These are phyloP conservation scores for Phytophthora colocasiae DNA, from an alignment of 352 stramenopile species.

Conservation along the genomic window DNA sequence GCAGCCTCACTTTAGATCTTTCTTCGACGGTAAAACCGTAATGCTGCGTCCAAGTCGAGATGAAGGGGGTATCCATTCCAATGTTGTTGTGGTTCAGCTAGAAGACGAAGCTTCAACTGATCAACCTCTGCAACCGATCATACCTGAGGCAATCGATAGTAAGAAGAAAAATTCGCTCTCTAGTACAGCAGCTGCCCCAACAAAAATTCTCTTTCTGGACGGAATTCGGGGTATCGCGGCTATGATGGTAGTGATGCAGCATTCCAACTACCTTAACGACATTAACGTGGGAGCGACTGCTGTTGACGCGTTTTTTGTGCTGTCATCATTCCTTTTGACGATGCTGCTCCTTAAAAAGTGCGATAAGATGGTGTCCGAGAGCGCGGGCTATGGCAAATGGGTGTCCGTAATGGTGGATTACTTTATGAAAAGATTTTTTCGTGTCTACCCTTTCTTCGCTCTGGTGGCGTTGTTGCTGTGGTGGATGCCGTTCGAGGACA, in stretches of 20 bases:
- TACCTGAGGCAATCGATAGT: not conserved
- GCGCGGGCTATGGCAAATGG: slow-evolving; percentile 19
- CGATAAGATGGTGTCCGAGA: slow-evolving; percentile 28
- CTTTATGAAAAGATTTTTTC: slow-evolving; percentile 56
- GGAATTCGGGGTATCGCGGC: slow-evolving; percentile 44
- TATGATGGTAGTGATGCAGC: slow-evolving; percentile 34
- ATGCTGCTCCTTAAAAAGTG: slow-evolving; percentile 47
- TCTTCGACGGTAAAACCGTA: too few species aligned
- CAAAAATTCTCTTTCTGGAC: slow-evolving; percentile 39
- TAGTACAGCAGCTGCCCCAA: not conserved
- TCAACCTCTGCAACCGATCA: too few species aligned
- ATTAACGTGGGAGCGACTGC: slow-evolving; percentile 33
- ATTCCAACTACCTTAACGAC: slow-evolving; percentile 33
- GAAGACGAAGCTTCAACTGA: too few species aligned
- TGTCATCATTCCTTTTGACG: slow-evolving; percentile 50
- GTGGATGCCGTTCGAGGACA: slow-evolving; percentile 21
- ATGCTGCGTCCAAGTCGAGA: too few species aligned
- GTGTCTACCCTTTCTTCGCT: slow-evolving; percentile 59
- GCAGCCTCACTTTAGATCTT: too few species aligned
- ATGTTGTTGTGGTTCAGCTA: too few species aligned
- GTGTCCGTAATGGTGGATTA: slow-evolving; percentile 41
- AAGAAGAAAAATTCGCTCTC: not conserved
- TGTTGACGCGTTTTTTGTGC: slow-evolving; percentile 50
- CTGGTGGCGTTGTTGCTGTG: slow-evolving; percentile 28
- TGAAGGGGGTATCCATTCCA: too few species aligned